Percentiles rank a stretch among this genome's conserved stretches.
phyloP scores from a whole-genome alignment of 805 yeast genomes.

The Cyberlindnera mississippiensis region DNA sequence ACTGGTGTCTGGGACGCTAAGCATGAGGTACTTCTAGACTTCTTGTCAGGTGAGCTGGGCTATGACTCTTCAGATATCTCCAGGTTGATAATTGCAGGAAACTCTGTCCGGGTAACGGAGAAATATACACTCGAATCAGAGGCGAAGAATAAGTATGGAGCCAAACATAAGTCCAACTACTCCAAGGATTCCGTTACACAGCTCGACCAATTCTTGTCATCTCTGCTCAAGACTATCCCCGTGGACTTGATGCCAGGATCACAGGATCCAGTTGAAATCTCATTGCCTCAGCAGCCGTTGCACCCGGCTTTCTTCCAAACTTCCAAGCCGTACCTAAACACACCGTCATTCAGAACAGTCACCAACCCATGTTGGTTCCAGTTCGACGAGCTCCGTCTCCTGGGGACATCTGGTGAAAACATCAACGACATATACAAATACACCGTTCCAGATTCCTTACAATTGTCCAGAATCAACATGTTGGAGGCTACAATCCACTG shows the following conservation, averaged over 20 bases:
- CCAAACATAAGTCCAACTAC: conserved; percentile 50
- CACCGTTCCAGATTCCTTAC: conserved; percentile 36
- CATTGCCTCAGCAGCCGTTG: conserved; percentile 88
- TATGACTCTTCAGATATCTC: conserved; percentile 34
- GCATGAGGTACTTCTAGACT: conserved; percentile 61
- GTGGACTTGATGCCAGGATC: conserved; percentile 82
- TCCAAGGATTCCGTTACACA: conserved; percentile 43
- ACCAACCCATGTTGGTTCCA: conserved; percentile 79
- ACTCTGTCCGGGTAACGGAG: conserved; percentile 42
- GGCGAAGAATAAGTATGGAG: conserved; percentile 37
- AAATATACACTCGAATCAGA: conserved; percentile 21
- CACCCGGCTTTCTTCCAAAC: conserved; percentile 66
- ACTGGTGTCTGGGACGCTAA: conserved; percentile 42
- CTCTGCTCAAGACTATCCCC: conserved; percentile 56
- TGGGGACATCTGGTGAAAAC: conserved; percentile 85
- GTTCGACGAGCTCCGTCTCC: conserved; percentile 48
- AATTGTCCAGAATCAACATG: conserved; percentile 41
- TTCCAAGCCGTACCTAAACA: conserved; percentile 39
- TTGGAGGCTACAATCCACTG: conserved; percentile 70
- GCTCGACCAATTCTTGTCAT: conserved; percentile 58
- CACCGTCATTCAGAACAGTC: conserved; percentile 35
- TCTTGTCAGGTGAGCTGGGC: conserved; percentile 66
- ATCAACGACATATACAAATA: conserved; percentile 75
- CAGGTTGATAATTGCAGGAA: conserved; percentile 68
- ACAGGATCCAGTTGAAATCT: conserved; percentile 77